These are phyloP conservation scores for Fusarium brachygibbosum DNA, from an alignment of 2,329 filamentous ascomycete genomes.

Conservation along the genomic window DNA sequence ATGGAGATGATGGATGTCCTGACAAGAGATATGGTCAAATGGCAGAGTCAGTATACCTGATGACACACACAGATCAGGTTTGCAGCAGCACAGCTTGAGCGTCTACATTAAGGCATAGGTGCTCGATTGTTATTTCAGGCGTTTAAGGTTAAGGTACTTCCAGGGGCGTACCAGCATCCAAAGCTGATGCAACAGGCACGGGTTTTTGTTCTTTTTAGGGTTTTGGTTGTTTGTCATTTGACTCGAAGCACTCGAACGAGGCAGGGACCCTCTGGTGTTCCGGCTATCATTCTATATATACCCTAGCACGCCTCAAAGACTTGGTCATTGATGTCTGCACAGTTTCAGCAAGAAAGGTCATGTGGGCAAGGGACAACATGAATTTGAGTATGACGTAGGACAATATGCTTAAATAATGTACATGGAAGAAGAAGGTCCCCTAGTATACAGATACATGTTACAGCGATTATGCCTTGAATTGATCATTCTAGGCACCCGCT, in stretches of 20 bases:
- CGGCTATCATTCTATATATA: slow-evolving; percentile 36
- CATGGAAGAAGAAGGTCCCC: slow-evolving; percentile 26
- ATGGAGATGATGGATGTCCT: slow-evolving; percentile 93
- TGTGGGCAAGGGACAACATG: slow-evolving; percentile 20
- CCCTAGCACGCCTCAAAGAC: slow-evolving; percentile 26
- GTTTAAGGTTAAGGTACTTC: slow-evolving; percentile 45
- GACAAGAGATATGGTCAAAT: slow-evolving; percentile 83
- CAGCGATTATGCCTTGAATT: slow-evolving; percentile 19
- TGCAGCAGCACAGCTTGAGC: neutral
- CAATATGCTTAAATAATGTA: slow-evolving; percentile 38
- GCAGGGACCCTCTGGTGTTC: slow-evolving; percentile 25
- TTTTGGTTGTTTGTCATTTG: slow-evolving; percentile 23
- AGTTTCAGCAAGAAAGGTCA: slow-evolving; percentile 26
- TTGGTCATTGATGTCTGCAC: slow-evolving; percentile 31
- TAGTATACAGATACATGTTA: slow-evolving; percentile 32
- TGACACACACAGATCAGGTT: slow-evolving; percentile 1
- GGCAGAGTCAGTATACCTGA: slow-evolving; percentile 79
- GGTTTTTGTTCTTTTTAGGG: slow-evolving; percentile 27
- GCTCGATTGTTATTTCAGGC: slow-evolving; percentile 30
- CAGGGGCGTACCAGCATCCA: slow-evolving; percentile 44
- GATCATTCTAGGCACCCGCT: slow-evolving; percentile 46
- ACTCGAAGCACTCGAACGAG: slow-evolving; percentile 19
- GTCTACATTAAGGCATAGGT: neutral
- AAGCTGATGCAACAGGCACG: slow-evolving; percentile 35
- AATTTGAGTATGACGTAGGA: slow-evolving; percentile 25